Evolutionary conservation across 352 stramenopile species (phyloP).

Genomic region (Phytopythium ostracodes): DNA sequence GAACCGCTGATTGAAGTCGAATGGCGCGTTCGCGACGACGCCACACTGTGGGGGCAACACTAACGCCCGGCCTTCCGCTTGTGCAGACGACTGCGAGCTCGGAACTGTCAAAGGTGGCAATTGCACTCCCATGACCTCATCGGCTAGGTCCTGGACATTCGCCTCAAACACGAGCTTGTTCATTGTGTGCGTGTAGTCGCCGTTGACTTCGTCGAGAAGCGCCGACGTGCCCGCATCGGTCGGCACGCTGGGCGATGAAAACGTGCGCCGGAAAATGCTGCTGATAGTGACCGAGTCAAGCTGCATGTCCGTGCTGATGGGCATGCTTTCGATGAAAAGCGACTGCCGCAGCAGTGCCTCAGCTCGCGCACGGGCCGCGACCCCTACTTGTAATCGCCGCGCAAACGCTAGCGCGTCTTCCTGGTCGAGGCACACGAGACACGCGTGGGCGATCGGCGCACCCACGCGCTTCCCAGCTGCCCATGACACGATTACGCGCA

Average conservation of each 20-base stretch:
- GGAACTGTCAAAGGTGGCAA: constrained; percentile 20
- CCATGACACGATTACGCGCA: constrained; percentile 71
- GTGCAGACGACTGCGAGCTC: background rate
- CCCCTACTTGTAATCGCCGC: constrained; percentile 29
- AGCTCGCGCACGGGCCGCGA: constrained; percentile 47
- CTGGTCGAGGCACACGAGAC: constrained; percentile 59
- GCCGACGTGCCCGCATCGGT: constrained; percentile 48
- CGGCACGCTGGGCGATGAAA: constrained; percentile 52
- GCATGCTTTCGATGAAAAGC: constrained; percentile 77
- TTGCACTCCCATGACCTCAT: constrained; percentile 52
- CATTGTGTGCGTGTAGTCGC: constrained; percentile 91
- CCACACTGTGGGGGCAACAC: constrained; percentile 20
- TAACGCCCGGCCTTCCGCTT: background rate
- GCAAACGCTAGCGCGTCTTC: constrained; percentile 49
- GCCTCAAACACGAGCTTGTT: constrained; percentile 91
- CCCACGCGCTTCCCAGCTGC: constrained; percentile 69
- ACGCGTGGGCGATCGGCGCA: constrained; percentile 53
- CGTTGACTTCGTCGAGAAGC: constrained; percentile 88
- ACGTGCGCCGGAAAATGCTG: constrained; percentile 66
- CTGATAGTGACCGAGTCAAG: constrained; percentile 64
- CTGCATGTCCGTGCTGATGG: constrained; percentile 56
- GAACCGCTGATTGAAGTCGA: constrained; percentile 75
- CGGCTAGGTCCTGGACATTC: constrained; percentile 52
- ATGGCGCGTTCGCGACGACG: constrained; percentile 43
- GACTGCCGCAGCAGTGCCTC: constrained; percentile 57